A percentile compares a stretch with the other conserved stretches of the same genome.
phyloP scores from a whole-genome alignment of 2,329 filamentous ascomycete genomes.

The Curvularia verruculosa region DNA sequence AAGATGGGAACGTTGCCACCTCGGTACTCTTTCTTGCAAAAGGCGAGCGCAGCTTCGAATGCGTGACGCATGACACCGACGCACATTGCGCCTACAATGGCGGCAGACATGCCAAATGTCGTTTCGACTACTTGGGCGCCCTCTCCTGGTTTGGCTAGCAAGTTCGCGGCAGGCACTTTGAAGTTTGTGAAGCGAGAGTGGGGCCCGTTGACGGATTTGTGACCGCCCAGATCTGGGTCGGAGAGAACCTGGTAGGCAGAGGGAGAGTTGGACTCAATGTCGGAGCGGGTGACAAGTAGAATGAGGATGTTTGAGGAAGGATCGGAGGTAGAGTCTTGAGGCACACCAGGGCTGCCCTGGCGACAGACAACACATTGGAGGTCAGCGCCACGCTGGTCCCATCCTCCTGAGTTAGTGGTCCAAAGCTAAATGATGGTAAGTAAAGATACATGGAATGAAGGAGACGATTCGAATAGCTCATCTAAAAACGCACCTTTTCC shows the following conservation, averaged over 20 bases:
- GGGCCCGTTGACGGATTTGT: constrained; percentile 57
- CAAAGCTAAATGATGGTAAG: constrained; percentile 48
- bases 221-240: constrained; percentile 55
- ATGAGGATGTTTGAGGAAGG: constrained; percentile 54
- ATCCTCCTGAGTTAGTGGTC: constrained; percentile 62
- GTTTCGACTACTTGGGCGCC: constrained; percentile 53
- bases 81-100: constrained; percentile 61
- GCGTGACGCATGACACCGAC: constrained; percentile 61
- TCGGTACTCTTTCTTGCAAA: constrained; percentile 56
- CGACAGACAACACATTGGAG: constrained; percentile 61
- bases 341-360: constrained; percentile 25
- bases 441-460: not conserved
- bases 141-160: constrained; percentile 54
- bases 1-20: constrained; percentile 56
- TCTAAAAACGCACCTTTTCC: constrained; percentile 53
- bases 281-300: constrained; percentile 56
- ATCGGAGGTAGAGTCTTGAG: constrained; percentile 25
- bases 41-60: constrained; percentile 59
- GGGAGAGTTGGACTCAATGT: constrained; percentile 54
- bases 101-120: constrained; percentile 55
- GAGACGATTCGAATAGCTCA: not conserved
- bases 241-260: constrained; percentile 55
- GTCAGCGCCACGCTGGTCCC: constrained; percentile 60
- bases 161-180: constrained; percentile 55
- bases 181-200: constrained; percentile 58